A percentile compares a stretch with the other conserved stretches of the same genome.
Conservation (phyloP, 2,329 filamentous ascomycete genomes). For the Pyrenochaeta sp. region DNA sequence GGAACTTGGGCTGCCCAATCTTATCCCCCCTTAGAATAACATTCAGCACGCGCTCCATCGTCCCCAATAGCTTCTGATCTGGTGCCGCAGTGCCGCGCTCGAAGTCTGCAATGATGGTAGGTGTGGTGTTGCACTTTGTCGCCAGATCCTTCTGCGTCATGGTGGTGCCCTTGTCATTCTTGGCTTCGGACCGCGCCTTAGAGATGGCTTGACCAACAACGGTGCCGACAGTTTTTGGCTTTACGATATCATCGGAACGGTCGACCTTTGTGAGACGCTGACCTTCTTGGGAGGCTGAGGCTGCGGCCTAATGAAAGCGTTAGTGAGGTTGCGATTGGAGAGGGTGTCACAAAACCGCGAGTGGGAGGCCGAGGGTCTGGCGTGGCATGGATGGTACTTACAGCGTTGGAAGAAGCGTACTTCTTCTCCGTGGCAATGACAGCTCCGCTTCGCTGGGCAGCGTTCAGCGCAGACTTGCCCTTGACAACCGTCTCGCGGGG, state of each 20-base stretch:
- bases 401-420: constrained; percentile 76
- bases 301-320: constrained; percentile 48
- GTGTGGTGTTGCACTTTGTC: constrained; percentile 88
- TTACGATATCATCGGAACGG: constrained; percentile 95
- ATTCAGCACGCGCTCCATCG: constrained; percentile 86
- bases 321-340: constrained; percentile 10
- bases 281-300: constrained; percentile 69
- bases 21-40: constrained; percentile 85
- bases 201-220: constrained; percentile 84
- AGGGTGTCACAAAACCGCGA: not conserved
- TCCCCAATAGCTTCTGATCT: constrained; percentile 81
- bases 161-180: constrained; percentile 73
- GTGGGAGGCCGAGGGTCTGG: not conserved
- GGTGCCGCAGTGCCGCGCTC: constrained; percentile 81
- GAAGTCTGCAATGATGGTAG: constrained; percentile 80
- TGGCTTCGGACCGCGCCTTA: constrained; percentile 78
- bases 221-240: constrained; percentile 85
- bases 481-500: constrained; percentile 88
- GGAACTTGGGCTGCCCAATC: constrained; percentile 85
- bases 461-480: constrained; percentile 85
- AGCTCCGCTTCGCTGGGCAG: constrained; percentile 81
- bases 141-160: constrained; percentile 93
- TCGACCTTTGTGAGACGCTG: constrained; percentile 98
- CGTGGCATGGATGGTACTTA: constrained; percentile 59
- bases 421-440: constrained; percentile 94